Evolutionary conservation across 169 alveolate species (phyloP).

Genomic region (Plasmodium fragile): DNA sequence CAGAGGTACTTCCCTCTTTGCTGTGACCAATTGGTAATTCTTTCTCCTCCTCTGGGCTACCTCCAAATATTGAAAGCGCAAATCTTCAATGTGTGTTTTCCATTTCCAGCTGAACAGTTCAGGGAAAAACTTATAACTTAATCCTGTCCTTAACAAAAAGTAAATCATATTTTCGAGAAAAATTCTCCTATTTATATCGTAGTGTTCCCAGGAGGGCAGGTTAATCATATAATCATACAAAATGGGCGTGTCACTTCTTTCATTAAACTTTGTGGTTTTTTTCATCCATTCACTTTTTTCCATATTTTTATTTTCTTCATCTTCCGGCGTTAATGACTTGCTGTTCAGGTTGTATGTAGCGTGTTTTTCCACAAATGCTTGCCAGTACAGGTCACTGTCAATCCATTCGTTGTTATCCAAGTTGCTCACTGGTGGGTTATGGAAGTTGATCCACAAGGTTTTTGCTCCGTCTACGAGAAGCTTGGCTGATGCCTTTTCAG

Average conservation of each 20-base stretch:
- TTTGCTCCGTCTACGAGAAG: constrained; percentile 88
- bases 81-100: constrained; percentile 88
- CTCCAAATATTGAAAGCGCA: constrained; percentile 83
- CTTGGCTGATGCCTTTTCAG: constrained; percentile 82
- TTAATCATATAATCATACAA: constrained; percentile 87
- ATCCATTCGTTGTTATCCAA: constrained; percentile 90
- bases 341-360: constrained; percentile 80
- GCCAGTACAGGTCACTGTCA: constrained; percentile 92
- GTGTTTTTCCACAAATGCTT: constrained; percentile 91
- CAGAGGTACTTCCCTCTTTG: constrained; percentile 79
- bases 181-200: constrained; percentile 88
- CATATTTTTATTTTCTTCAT: constrained; percentile 52
- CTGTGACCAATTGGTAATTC: constrained; percentile 67
- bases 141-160: constrained; percentile 88
- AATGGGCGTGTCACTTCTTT: constrained; percentile 89
- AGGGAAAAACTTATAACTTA: constrained; percentile 89
- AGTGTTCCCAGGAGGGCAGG: constrained; percentile 90
- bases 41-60: constrained; percentile 80
- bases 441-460: constrained; percentile 89
- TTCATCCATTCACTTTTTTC: constrained; percentile 84
- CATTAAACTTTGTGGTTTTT: constrained; percentile 86
- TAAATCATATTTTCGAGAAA: constrained; percentile 89
- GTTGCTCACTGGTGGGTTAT: constrained; percentile 87
- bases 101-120: constrained; percentile 90
- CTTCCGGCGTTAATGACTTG: constrained; percentile 82